Percentiles rank a stretch among this genome's conserved stretches.
phyloP scores from a whole-genome alignment of 106 monocot genomes.

The Apostasia shenzhenica region DNA sequence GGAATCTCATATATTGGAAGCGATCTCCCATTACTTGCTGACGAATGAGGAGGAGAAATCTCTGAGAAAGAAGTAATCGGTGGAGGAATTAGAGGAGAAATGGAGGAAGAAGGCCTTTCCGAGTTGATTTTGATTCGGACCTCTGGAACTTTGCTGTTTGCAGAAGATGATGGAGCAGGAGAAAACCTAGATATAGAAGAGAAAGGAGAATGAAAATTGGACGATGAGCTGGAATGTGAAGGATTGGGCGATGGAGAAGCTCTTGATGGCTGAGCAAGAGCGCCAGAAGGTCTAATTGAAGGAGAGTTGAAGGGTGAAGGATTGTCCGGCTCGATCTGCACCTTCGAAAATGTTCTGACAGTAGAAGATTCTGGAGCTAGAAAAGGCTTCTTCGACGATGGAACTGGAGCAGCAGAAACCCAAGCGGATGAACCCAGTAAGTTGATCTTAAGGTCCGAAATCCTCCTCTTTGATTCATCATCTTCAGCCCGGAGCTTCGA shows the following conservation, averaged over 20 bases:
- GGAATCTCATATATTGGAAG: slow-evolving; percentile 20
- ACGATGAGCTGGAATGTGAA: background rate
- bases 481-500: background rate
- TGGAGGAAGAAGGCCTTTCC: background rate
- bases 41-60: background rate
- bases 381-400: background rate
- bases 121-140: background rate
- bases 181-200: too few species aligned
- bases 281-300: background rate
- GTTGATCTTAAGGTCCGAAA: background rate
- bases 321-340: background rate
- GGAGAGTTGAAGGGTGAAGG: background rate
- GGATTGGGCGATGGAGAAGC: background rate
- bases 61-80: background rate
- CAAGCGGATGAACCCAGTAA: background rate
- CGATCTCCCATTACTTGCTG: background rate
- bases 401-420: background rate
- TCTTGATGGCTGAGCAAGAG: background rate
- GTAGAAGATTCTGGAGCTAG: background rate
- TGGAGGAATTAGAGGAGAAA: background rate
- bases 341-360: background rate
- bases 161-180: background rate
- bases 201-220: too few species aligned
- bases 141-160: background rate
- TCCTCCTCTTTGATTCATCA: background rate